Conservation (phyloP, 2,329 filamentous ascomycete genomes). For the Neonectria sp. region DNA sequence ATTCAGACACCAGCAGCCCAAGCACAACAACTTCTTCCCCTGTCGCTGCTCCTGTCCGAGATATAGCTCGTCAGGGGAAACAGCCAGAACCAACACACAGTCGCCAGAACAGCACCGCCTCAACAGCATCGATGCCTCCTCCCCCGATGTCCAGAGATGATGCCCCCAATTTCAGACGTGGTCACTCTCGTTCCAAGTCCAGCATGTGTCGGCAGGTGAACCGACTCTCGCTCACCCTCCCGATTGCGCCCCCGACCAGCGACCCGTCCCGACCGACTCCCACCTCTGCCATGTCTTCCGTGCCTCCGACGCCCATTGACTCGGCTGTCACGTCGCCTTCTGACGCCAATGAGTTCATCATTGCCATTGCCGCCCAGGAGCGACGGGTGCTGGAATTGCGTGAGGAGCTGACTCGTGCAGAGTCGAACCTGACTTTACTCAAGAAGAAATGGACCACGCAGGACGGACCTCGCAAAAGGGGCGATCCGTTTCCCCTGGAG, state of each 20-base stretch:
- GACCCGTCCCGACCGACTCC: slow-evolving; percentile 68
- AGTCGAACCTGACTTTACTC: slow-evolving; percentile 80
- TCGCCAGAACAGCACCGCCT: slow-evolving; percentile 37
- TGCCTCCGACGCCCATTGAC: slow-evolving; percentile 67
- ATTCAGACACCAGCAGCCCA: slow-evolving; percentile 28
- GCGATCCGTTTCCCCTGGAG: slow-evolving; percentile 71
- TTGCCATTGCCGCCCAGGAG: slow-evolving; percentile 93
- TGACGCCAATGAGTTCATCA: slow-evolving; percentile 81
- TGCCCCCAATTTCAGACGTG: slow-evolving; percentile 57
- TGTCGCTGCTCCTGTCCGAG: slow-evolving; percentile 29
- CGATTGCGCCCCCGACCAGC: slow-evolving; percentile 70
- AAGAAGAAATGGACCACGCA: slow-evolving; percentile 88
- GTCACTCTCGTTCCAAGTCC: slow-evolving; percentile 66
- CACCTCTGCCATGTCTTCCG: slow-evolving; percentile 57
- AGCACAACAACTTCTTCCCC: slow-evolving; percentile 31
- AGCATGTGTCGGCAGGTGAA: slow-evolving; percentile 69
- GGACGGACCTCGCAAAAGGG: slow-evolving; percentile 83
- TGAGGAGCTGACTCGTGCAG: slow-evolving; percentile 89
- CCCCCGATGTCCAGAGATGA: slow-evolving; percentile 59
- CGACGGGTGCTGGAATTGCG: slow-evolving; percentile 89
- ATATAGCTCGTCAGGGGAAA: slow-evolving; percentile 32
- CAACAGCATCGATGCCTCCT: slow-evolving; percentile 51
- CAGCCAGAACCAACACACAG: slow-evolving; percentile 32
- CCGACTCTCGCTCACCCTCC: slow-evolving; percentile 73
- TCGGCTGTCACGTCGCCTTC: slow-evolving; percentile 61